Conservation (phyloP, 208 protist species). For the Leishmania guyanensis region DNA sequence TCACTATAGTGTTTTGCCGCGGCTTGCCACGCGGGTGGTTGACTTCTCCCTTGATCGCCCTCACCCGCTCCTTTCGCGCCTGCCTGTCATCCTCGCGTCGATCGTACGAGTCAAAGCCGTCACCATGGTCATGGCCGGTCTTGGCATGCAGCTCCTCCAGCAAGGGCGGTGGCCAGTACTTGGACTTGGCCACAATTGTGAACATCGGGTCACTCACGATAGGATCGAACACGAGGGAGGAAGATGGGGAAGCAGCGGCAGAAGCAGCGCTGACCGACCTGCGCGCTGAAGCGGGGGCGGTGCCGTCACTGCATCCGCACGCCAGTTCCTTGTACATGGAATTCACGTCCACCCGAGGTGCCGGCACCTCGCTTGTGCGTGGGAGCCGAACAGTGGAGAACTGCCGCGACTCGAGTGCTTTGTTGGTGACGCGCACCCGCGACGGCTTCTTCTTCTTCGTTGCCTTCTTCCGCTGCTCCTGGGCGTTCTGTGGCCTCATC, state of each 20-base stretch:
- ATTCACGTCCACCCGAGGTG: constrained; percentile 52
- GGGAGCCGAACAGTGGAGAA: constrained; percentile 81
- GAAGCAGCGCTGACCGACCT: neutral
- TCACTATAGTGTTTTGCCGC: constrained; percentile 56
- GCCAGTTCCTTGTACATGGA: constrained; percentile 39
- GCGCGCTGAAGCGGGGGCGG: neutral
- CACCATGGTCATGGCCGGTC: constrained; percentile 45
- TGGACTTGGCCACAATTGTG: constrained; percentile 53
- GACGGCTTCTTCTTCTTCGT: constrained; percentile 57
- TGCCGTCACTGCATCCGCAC: neutral
- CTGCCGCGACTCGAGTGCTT: constrained; percentile 68
- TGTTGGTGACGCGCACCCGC: constrained; percentile 80
- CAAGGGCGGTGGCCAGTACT: constrained; percentile 75
- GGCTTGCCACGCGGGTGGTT: constrained; percentile 85
- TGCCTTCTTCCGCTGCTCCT: constrained; percentile 15
- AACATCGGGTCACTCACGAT: constrained; percentile 82
- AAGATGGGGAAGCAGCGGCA: neutral
- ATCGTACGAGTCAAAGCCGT: constrained; percentile 86
- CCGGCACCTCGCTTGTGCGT: constrained; percentile 47
- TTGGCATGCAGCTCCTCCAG: constrained; percentile 60
- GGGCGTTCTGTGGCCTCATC: constrained; percentile 26
- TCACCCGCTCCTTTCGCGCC: constrained; percentile 54
- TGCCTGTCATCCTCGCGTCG: constrained; percentile 64
- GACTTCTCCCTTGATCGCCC: constrained; percentile 74
- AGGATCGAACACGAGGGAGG: constrained; percentile 59